Evolutionary conservation across 2,329 filamentous ascomycete genomes (phyloP).

Genomic region (Gremmenia infestans): DNA sequence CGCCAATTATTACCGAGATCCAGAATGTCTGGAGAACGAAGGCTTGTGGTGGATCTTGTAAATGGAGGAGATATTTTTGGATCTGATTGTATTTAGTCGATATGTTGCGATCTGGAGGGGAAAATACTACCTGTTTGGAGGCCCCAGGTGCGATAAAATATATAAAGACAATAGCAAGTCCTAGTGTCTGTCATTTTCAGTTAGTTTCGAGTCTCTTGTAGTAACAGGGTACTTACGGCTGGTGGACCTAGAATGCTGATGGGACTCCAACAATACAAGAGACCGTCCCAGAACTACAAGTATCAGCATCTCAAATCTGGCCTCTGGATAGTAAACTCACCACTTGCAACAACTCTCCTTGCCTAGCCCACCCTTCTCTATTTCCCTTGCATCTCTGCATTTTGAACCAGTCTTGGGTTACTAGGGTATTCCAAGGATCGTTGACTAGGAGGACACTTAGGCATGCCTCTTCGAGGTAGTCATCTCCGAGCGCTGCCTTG

Average conservation of each 20-base stretch:
- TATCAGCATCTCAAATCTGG: neutral
- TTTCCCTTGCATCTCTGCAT: conserved; percentile 6
- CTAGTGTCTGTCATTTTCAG: neutral
- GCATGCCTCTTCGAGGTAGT: neutral
- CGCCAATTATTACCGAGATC: too few species aligned
- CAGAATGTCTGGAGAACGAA: too few species aligned
- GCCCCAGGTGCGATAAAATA: neutral
- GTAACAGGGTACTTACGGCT: neutral
- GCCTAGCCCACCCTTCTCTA: conserved; percentile 4
- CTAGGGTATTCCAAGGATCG: conserved; percentile 5
- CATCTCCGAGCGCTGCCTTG: neutral
- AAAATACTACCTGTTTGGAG: neutral
- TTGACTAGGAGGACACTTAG: neutral
- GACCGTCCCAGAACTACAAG: neutral
- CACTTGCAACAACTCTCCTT: neutral
- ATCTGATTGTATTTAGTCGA: neutral
- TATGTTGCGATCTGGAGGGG: neutral
- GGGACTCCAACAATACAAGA: neutral
- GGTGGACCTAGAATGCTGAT: neutral
- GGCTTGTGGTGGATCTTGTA: too few species aligned
- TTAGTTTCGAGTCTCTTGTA: neutral
- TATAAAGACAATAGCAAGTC: neutral
- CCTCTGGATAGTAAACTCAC: neutral
- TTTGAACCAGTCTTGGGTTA: neutral
- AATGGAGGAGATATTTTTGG: neutral